Evolutionary conservation across 148 eudicot species (phyloP), one percentile per base, ranked within the genome.

Genomic region (Chenopodium formosanum): DNA sequence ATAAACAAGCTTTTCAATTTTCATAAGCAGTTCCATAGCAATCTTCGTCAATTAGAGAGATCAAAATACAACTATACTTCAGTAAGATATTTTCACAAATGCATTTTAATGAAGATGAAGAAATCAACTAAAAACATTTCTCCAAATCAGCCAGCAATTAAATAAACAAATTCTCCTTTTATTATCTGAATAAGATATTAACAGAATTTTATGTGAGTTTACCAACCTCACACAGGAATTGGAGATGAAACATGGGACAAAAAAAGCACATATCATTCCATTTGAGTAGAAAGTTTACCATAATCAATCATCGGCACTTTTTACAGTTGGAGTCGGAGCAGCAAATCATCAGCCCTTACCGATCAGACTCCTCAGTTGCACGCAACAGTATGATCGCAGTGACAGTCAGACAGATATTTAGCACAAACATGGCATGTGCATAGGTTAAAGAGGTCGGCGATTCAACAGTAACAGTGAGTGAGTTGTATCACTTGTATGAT

Each of bases 151-250:
- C 60, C 82, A 53, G 19, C 70, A 56, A 70, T 12, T 79, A 44
- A 31, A 40, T 27, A 34, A 40, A 4, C 23, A 23, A 74, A 6
- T 66, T 1, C 19, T 23, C 29, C 20, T 25, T 66, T 37, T 46
- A 23, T 23, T 25, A n/a, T 13, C n/a, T 46, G 25, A 6, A 44
- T 20, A 10, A 5, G 63, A 52, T 50, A 53, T n/a, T 4, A 56
- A 50, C 14, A 50, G 44, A 50, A 50, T 9, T 9, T 10, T 9
- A 48, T 48, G 52, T 48, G 12, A 47, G 8, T 47, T 74, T 62
- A 83, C 78, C 78, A 67, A 93, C 99, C 99, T 95, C 99, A 74
- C 94, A 90, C 78, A 89, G 99, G 14, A 94, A 88, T 70, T 92
- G 97, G 70, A 92, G 99, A 37, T 37, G 44, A 37, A 37, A 37